phyloP scores from a whole-genome alignment of 495 filamentous ascomycete genomes.

The Lasiosphaeris hirsuta region DNA sequence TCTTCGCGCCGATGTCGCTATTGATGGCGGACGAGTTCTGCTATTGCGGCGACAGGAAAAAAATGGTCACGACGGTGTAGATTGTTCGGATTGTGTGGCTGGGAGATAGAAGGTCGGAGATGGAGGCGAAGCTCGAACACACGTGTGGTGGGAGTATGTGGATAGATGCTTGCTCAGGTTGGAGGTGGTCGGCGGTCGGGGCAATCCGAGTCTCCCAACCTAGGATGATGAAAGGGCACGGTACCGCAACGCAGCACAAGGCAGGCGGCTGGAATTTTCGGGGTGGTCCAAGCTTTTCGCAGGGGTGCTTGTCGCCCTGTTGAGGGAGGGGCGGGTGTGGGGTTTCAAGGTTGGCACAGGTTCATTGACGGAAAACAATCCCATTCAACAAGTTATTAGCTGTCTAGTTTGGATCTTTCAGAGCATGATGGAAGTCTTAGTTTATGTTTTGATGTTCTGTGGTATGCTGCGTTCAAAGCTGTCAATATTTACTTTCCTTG shows the following conservation, averaged over 20 bases:
- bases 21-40: not conserved
- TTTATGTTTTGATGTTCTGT: too few relatives aligned
- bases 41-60: not conserved
- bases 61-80: not conserved
- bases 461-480: too few relatives aligned
- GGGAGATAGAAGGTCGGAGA: slow-evolving; percentile 9
- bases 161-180: slow-evolving; percentile 22
- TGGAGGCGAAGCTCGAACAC: slow-evolving; percentile 18
- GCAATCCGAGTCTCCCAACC: slow-evolving; percentile 17
- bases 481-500: too few relatives aligned
- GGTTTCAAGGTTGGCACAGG: not conserved
- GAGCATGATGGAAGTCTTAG: too few relatives aligned
- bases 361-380: not conserved
- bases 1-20: slow-evolving; percentile 9
- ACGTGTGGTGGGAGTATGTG: slow-evolving; percentile 25
- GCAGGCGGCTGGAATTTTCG: slow-evolving; percentile 25
- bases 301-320: slow-evolving; percentile 1
- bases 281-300: slow-evolving; percentile 30
- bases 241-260: not conserved
- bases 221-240: slow-evolving; percentile 27
- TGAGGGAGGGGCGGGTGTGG: slow-evolving; percentile 6
- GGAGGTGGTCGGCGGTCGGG: slow-evolving; percentile 25
- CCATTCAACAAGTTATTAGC: not conserved
- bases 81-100: slow-evolving; percentile 12
- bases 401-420: not conserved